phyloP scores from a whole-genome alignment of 352 stramenopile genomes.

The Phytopythium kandeliae region DNA sequence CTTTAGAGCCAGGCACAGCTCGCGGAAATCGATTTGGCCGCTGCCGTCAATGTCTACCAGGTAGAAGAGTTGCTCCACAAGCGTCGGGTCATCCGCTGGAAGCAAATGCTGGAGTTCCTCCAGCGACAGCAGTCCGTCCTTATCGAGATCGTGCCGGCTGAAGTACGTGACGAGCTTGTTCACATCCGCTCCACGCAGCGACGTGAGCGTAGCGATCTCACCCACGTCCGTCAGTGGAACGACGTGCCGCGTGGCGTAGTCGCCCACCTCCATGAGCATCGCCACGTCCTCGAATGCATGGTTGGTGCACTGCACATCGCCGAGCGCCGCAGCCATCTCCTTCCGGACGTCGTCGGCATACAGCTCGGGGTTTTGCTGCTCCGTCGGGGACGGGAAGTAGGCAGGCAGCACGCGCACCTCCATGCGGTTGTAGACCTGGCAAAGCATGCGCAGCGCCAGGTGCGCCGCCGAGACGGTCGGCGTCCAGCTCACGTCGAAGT shows the following conservation, averaged over 20 bases:
- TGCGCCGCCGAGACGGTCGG: constrained; percentile 46
- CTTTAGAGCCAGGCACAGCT: constrained; percentile 57
- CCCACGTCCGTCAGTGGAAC: constrained; percentile 48
- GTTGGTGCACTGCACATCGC: constrained; percentile 48
- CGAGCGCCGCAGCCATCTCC: constrained; percentile 42
- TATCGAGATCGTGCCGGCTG: constrained; percentile 41
- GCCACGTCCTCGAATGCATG: constrained; percentile 73
- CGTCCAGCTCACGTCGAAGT: constrained; percentile 74
- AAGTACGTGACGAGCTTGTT: constrained; percentile 56
- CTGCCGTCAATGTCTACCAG: constrained; percentile 56
- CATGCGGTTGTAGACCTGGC: constrained; percentile 62
- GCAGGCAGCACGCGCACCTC: constrained; percentile 50
- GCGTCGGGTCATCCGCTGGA: constrained; percentile 29
- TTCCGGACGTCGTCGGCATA: constrained; percentile 60
- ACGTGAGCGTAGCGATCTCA: constrained; percentile 46
- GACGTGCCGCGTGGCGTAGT: constrained; percentile 54
- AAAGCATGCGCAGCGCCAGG: constrained; percentile 52
- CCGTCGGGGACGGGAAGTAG: constrained; percentile 39
- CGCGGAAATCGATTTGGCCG: constrained; percentile 65
- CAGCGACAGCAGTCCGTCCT: constrained; percentile 59
- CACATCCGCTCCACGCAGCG: constrained; percentile 34
- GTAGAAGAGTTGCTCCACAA: constrained; percentile 53
- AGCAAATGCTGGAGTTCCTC: constrained; percentile 56
- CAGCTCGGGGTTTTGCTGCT: constrained; percentile 34
- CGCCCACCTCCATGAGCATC: constrained; percentile 44